Evolutionary conservation across 352 stramenopile genomes (phyloP).

Genomic region (Plasmopara viticola): DNA sequence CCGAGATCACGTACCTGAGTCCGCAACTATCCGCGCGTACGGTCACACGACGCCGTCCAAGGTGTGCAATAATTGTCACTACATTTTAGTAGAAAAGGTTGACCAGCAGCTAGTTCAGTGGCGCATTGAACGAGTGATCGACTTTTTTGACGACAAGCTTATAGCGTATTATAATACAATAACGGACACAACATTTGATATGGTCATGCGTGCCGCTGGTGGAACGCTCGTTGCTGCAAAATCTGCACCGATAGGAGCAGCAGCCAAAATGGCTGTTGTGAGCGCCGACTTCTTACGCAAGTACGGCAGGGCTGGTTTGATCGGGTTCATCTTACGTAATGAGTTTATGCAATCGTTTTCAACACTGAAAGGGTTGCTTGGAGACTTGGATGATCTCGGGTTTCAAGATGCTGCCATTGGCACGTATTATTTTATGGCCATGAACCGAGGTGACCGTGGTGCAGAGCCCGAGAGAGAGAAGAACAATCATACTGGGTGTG

Average conservation of each 20-base stretch:
- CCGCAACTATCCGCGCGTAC: conserved; percentile 58
- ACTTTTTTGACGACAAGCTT: conserved; percentile 62
- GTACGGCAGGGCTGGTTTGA: conserved; percentile 66
- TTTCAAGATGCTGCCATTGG: conserved; percentile 83
- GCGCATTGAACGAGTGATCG: conserved; percentile 71
- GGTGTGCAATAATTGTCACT: conserved; percentile 65
- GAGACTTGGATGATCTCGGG: conserved; percentile 68
- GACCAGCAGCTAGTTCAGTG: conserved; percentile 75
- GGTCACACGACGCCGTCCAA: conserved; percentile 51
- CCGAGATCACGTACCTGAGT: conserved; percentile 55
- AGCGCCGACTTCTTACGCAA: conserved; percentile 83
- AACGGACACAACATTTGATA: conserved; percentile 79
- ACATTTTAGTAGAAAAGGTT: conserved; percentile 67
- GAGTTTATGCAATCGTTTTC: conserved; percentile 87
- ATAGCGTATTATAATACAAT: conserved; percentile 72
- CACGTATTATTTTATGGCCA: conserved; percentile 87
- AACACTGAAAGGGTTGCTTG: conserved; percentile 75
- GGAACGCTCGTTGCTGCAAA: conserved; percentile 74
- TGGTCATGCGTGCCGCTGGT: conserved; percentile 74
- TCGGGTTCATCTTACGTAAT: conserved; percentile 82
- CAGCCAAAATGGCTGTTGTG: conserved; percentile 78
- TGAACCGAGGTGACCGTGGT: conserved; percentile 78
- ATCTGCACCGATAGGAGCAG: conserved; percentile 69
- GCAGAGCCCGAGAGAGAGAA: conserved; percentile 58
- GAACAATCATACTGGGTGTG: conserved; percentile 47